phyloP scores from a whole-genome alignment of 2,329 filamentous ascomycete species.

The Hypoxylon sp. region DNA sequence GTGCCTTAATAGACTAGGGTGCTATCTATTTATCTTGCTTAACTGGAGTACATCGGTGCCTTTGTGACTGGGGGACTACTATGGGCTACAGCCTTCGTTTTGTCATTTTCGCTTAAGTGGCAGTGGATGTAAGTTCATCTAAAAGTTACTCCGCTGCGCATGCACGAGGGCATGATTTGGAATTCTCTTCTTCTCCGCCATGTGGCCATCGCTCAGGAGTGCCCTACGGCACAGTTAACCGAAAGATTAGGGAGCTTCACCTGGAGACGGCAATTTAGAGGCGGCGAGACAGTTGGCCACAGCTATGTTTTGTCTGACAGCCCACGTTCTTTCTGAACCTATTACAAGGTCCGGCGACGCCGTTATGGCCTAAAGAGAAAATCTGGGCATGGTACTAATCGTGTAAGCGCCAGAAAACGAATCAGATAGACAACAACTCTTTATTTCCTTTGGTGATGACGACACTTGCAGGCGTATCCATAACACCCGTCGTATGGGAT shows the following conservation, averaged over 20 bases:
- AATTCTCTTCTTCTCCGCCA: constrained; percentile 31
- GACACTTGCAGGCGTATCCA: constrained; percentile 33
- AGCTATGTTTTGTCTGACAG: constrained; percentile 20
- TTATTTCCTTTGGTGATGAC: constrained; percentile 34
- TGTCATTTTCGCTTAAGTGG: constrained; percentile 23
- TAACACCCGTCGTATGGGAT: constrained; percentile 27
- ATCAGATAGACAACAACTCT: constrained; percentile 16
- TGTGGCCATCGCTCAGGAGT: constrained; percentile 21
- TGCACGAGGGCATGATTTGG: constrained; percentile 36
- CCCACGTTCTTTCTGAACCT: constrained; percentile 2
- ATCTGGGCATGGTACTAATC: constrained; percentile 20
- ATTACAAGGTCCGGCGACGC: constrained; percentile 15
- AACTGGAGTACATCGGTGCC: constrained; percentile 29
- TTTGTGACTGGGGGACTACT: constrained; percentile 21
- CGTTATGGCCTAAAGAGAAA: constrained; percentile 18
- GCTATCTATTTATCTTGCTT: constrained; percentile 32
- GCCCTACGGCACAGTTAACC: constrained; percentile 32
- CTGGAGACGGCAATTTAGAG: constrained; percentile 24
- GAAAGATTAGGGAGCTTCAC: constrained; percentile 12
- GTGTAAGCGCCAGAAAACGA: constrained; percentile 17
- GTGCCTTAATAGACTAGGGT: constrained; percentile 15
- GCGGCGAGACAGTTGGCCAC: constrained; percentile 23
- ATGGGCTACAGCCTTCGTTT: constrained; percentile 12
- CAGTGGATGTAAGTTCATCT: constrained; percentile 28
- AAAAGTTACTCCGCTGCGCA: constrained; percentile 11